A percentile compares a stretch with the other conserved stretches of the same genome.
Evolutionary conservation across 2,329 filamentous ascomycete genomes (phyloP).

Genomic region (Nemania diffusa): DNA sequence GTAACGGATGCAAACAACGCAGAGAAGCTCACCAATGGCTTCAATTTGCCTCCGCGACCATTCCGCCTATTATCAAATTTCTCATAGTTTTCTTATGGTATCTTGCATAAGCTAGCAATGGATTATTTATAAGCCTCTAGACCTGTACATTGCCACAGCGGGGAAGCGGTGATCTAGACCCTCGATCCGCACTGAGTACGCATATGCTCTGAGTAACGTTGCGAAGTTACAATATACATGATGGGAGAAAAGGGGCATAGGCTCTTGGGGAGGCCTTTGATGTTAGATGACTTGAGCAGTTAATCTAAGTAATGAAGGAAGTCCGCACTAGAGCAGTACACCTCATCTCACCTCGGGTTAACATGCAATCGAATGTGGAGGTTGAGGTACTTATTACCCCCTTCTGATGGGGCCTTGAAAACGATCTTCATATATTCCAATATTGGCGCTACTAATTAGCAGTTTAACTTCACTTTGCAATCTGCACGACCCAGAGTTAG

Average conservation of each 20-base stretch:
- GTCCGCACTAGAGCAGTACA: not conserved
- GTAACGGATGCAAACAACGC: not conserved
- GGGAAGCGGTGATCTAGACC: slow-evolving; percentile 12
- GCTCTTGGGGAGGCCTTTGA: not conserved
- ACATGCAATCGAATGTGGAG: not conserved
- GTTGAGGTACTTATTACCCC: not conserved
- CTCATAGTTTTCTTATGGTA: not conserved
- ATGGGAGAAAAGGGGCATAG: not conserved
- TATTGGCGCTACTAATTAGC: slow-evolving; percentile 17
- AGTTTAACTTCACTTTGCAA: slow-evolving; percentile 35
- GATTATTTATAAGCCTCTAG: not conserved
- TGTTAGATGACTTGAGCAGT: not conserved
- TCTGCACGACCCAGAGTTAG: slow-evolving; percentile 29
- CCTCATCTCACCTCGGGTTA: not conserved
- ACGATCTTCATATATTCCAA: not conserved
- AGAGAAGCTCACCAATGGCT: not conserved
- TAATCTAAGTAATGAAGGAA: not conserved
- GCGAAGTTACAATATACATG: not conserved
- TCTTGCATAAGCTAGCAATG: not conserved
- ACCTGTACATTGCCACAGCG: slow-evolving; percentile 1
- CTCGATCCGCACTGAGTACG: not conserved
- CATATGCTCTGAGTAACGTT: not conserved
- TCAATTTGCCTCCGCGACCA: slow-evolving; percentile 4
- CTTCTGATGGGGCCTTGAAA: not conserved
- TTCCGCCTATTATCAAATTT: not conserved